A percentile compares a stretch with the other conserved stretches of the same genome.
Conservation (phyloP, 2,329 filamentous ascomycete species). For the Curvularia sp. region DNA sequence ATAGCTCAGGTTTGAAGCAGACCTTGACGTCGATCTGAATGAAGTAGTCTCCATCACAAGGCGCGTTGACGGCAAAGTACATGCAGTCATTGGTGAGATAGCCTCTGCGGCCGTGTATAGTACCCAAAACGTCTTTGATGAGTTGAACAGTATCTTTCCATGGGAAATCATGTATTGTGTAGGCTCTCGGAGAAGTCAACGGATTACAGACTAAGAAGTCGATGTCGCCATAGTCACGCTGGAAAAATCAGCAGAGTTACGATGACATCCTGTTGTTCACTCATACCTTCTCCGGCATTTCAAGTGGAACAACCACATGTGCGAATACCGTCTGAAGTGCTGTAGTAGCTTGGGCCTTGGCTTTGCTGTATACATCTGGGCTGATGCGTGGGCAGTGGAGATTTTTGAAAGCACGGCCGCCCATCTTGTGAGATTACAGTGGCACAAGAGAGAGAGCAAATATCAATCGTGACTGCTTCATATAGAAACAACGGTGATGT, state of each 20-base stretch:
- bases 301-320: neutral
- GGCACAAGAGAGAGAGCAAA: neutral
- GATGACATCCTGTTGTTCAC: neutral
- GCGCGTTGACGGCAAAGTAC: neutral
- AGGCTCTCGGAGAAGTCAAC: neutral
- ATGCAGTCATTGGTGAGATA: neutral
- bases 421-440: neutral
- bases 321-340: neutral
- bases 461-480: neutral
- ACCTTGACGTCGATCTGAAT: neutral
- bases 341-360: neutral
- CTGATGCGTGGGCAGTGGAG: neutral
- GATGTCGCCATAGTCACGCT: neutral
- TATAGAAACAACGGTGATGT: neutral
- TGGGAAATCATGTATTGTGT: neutral
- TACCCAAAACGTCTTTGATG: neutral
- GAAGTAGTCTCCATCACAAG: neutral
- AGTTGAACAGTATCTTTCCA: neutral
- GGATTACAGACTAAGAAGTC: neutral
- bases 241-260: neutral
- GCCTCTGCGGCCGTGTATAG: neutral
- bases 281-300: neutral
- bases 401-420: neutral
- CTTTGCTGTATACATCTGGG: neutral
- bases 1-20: neutral